phyloP scores from a whole-genome alignment of 495 filamentous ascomycete genomes.

The Penicillium parvum region DNA sequence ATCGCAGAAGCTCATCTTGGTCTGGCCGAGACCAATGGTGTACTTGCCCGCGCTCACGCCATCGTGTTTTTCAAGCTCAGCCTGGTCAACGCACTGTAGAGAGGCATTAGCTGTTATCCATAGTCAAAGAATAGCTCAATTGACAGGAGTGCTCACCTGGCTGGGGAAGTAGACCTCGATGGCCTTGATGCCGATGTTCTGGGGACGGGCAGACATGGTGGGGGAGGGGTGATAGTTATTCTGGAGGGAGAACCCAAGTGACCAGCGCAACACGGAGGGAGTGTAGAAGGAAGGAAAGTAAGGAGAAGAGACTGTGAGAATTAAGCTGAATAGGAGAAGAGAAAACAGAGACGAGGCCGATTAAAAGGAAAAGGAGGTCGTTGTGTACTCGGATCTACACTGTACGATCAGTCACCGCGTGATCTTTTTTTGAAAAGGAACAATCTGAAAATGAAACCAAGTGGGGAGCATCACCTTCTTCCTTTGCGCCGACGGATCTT shows the following conservation, averaged over 20 bases:
- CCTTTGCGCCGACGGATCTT: constrained; percentile 16
- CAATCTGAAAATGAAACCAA: constrained; percentile 6
- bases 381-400: constrained; percentile 33
- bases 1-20: constrained; percentile 99
- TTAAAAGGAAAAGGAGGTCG: constrained; percentile 18
- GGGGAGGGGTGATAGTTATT: constrained; percentile 20
- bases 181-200: constrained; percentile 99
- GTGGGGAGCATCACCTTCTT: constrained; percentile 2
- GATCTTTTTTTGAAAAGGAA: constrained; percentile 12
- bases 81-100: constrained; percentile 87
- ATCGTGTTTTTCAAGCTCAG: constrained; percentile 96
- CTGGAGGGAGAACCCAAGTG: background rate
- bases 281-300: constrained; percentile 1
- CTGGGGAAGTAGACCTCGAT: constrained; percentile 98
- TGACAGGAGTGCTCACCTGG: constrained; percentile 60
- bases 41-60: constrained; percentile 92
- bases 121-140: background rate
- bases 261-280: background rate
- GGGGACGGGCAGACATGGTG: constrained; percentile 81
- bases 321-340: constrained; percentile 4
- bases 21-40: constrained; percentile 98
- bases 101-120: constrained; percentile 21
- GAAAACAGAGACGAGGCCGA: background rate
- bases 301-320: constrained; percentile 2
- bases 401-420: constrained; percentile 31